Conservation (phyloP, 257 asterid species). For the Solanum dulcamara region DNA sequence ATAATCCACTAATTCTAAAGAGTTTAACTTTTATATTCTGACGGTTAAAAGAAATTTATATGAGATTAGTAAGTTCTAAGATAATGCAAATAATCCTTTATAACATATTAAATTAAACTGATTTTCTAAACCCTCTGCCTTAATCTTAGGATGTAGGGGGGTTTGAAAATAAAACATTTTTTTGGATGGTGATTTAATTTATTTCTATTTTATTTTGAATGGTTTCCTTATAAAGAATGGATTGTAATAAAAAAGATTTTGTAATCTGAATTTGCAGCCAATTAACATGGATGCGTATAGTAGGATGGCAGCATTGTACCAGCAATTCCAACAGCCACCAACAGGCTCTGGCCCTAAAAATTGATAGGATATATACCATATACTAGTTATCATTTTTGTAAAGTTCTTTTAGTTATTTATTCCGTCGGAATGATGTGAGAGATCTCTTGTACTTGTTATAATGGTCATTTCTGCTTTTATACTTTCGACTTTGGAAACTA, state of each 20-base stretch:
- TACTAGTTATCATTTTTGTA: neutral
- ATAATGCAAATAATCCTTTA: neutral
- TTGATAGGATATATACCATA: neutral
- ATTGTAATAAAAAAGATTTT: neutral
- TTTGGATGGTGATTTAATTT: neutral
- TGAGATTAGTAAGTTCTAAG: neutral
- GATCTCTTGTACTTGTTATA: neutral
- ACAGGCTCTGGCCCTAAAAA: slow-evolving; percentile 15
- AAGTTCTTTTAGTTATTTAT: neutral
- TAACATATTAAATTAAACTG: neutral
- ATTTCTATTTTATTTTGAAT: neutral
- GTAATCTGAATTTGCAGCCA: slow-evolving; percentile 31
- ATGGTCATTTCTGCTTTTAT: neutral
- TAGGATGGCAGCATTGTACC: slow-evolving; percentile 60
- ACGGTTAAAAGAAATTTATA: neutral
- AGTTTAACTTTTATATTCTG: too few relatives aligned
- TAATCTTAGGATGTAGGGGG: neutral
- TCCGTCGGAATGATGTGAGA: neutral
- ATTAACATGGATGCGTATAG: slow-evolving; percentile 48
- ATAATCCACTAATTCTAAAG: too few relatives aligned
- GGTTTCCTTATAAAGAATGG: neutral
- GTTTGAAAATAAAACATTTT: neutral
- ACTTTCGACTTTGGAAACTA: neutral
- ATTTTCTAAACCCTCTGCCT: neutral
- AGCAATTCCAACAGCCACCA: slow-evolving; percentile 47